Percentiles rank a stretch among this genome's conserved stretches.
These are phyloP conservation scores for Herpetomonas samuelpessoai DNA, from an alignment of 208 protist genomes.

Conservation along the genomic window DNA sequence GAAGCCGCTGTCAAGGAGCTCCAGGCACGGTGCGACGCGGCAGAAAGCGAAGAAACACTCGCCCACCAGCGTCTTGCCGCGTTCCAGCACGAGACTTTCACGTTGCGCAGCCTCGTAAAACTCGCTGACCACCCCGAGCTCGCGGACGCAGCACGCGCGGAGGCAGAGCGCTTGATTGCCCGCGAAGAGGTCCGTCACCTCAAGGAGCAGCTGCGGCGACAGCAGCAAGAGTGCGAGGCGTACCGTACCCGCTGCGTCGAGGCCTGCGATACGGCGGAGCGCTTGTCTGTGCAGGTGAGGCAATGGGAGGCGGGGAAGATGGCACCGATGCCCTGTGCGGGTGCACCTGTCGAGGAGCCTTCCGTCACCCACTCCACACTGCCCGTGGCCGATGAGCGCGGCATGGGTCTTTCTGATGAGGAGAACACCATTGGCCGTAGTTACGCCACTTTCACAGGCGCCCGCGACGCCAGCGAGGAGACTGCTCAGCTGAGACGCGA, in stretches of 20 bases:
- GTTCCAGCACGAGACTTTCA: conserved; percentile 38
- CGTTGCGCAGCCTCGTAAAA: conserved; percentile 40
- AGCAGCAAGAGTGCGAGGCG: conserved; percentile 25
- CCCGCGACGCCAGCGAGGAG: too few relatives aligned
- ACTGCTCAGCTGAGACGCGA: too few relatives aligned
- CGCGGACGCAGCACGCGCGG: conserved; percentile 17
- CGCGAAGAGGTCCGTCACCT: conserved; percentile 32
- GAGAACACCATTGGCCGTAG: too few relatives aligned
- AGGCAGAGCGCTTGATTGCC: conserved; percentile 19
- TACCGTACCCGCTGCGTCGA: conserved; percentile 38
- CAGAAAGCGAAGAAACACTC: conserved; percentile 33
- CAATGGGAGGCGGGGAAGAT: too few relatives aligned
- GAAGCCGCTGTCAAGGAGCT: conserved; percentile 22
- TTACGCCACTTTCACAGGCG: too few relatives aligned
- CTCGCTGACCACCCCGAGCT: conserved; percentile 34
- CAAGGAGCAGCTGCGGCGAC: conserved; percentile 17
- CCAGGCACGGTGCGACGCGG: conserved; percentile 17
- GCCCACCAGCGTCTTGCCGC: conserved; percentile 23
- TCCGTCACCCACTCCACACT: too few relatives aligned
- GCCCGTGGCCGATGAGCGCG: too few relatives aligned
- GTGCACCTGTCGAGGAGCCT: too few relatives aligned
- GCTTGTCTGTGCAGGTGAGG: too few relatives aligned
- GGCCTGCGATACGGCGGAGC: conserved; percentile 42
- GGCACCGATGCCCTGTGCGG: too few relatives aligned
- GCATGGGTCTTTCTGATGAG: too few relatives aligned